These are phyloP conservation scores for Pezicula carpinea DNA, from an alignment of 2,329 filamentous ascomycete species.

Conservation along the genomic window DNA sequence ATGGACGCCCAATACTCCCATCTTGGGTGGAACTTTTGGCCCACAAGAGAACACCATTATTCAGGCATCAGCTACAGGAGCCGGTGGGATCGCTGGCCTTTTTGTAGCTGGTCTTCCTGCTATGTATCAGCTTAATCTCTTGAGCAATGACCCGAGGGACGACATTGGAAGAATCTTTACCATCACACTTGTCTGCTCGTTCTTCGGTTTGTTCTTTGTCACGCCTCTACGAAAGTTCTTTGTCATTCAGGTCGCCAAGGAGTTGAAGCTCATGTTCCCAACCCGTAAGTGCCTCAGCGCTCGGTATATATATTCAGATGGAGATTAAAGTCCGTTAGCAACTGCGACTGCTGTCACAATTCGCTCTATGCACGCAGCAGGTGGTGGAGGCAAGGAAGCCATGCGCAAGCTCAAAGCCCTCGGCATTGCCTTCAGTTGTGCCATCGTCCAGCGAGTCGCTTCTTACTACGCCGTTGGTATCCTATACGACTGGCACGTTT, in stretches of 20 bases:
- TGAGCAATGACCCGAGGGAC: slow-evolving; percentile 39
- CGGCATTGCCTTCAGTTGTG: slow-evolving; percentile 42
- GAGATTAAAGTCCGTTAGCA: slow-evolving; percentile 21
- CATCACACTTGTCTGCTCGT: slow-evolving; percentile 56
- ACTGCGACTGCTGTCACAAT: slow-evolving; percentile 59
- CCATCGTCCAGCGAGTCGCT: slow-evolving; percentile 48
- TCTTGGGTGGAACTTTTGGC: slow-evolving; percentile 50
- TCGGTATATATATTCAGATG: not conserved
- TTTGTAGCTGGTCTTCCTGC: slow-evolving; percentile 57
- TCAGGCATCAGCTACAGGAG: slow-evolving; percentile 54
- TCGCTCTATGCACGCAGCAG: slow-evolving; percentile 55
- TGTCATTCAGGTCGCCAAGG: slow-evolving; percentile 59
- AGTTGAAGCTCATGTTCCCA: slow-evolving; percentile 56
- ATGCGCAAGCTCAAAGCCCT: slow-evolving; percentile 54
- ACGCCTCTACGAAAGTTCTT: slow-evolving; percentile 64
- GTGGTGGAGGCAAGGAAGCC: slow-evolving; percentile 45
- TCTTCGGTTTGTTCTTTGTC: slow-evolving; percentile 61
- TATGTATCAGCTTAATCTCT: slow-evolving; percentile 52
- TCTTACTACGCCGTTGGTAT: slow-evolving; percentile 56
- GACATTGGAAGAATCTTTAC: slow-evolving; percentile 56
- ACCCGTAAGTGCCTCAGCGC: slow-evolving; percentile 27
- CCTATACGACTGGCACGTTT: slow-evolving; percentile 54
- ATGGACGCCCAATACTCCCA: slow-evolving; percentile 42
- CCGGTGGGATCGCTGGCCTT: slow-evolving; percentile 51
- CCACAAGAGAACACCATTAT: slow-evolving; percentile 60